Percentiles rank a stretch among this genome's conserved stretches.
Conservation (phyloP, 805 yeast genomes). For the Saccharomycopsis malanga region DNA sequence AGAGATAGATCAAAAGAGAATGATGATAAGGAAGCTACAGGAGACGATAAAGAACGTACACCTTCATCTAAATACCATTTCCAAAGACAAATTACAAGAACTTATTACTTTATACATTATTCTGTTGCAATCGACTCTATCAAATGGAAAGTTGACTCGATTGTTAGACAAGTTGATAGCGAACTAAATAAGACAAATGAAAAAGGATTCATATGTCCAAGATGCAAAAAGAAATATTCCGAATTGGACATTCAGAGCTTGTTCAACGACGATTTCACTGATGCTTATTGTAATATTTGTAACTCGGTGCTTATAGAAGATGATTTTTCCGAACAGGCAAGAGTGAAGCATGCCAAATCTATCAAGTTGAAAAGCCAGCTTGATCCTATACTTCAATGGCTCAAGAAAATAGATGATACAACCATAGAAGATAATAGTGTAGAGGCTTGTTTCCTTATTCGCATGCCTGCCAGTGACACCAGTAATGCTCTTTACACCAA, state of each 20-base stretch:
- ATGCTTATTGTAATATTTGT: conserved; percentile 81
- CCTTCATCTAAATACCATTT: conserved; percentile 44
- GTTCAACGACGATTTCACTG: conserved; percentile 70
- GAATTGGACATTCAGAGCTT: conserved; percentile 84
- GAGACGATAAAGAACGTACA: conserved; percentile 9
- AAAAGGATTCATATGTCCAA: conserved; percentile 88
- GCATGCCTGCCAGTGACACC: conserved; percentile 77
- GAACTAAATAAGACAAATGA: conserved; percentile 85
- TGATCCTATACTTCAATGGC: conserved; percentile 75
- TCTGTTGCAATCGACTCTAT: conserved; percentile 93
- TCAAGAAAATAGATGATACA: conserved; percentile 72
- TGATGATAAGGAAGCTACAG: not conserved
- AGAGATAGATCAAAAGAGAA: not conserved
- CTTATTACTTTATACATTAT: conserved; percentile 79
- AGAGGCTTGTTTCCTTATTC: conserved; percentile 71
- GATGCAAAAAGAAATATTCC: conserved; percentile 73
- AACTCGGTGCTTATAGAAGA: conserved; percentile 69
- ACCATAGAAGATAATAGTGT: conserved; percentile 82
- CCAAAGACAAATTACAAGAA: conserved; percentile 60
- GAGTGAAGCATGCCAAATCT: conserved; percentile 70
- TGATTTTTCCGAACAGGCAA: conserved; percentile 76
- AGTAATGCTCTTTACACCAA: conserved; percentile 62
- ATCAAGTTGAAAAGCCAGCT: conserved; percentile 83
- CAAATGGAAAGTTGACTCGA: conserved; percentile 91
- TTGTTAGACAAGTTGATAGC: conserved; percentile 71